Conservation (phyloP, 129 eudicot species). For the Heracleum sosnowskyi region DNA sequence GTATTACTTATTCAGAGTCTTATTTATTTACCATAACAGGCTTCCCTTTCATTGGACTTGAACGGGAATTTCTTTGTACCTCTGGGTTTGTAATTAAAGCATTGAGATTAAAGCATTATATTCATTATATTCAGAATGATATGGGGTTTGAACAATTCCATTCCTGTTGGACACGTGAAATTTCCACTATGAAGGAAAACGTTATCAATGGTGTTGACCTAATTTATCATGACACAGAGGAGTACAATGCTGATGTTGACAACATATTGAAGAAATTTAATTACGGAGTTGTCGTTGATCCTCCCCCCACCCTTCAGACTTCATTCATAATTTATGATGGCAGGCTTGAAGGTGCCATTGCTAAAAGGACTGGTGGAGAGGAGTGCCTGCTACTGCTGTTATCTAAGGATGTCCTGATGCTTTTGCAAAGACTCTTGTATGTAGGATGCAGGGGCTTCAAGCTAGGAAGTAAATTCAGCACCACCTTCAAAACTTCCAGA, state of each 20-base stretch:
- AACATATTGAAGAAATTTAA: neutral
- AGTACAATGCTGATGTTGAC: neutral
- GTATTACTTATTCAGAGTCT: neutral
- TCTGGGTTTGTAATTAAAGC: too few relatives aligned
- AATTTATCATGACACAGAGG: neutral
- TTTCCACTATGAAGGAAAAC: neutral
- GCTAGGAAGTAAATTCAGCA: too few relatives aligned
- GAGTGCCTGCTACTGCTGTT: neutral
- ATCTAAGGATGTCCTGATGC: neutral
- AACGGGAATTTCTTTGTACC: slow-evolving; percentile 2
- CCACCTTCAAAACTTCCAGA: neutral
- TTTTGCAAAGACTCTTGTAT: neutral
- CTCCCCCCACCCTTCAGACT: neutral
- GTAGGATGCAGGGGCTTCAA: neutral
- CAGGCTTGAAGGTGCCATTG: too few relatives aligned
- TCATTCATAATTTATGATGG: neutral
- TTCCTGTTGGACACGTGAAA: neutral
- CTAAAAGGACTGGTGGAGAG: neutral
- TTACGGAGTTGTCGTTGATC: neutral
- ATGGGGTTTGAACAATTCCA: neutral
- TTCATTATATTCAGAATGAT: too few relatives aligned
- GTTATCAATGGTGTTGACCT: neutral
- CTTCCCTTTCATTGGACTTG: slow-evolving; percentile 26
- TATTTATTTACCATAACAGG: slow-evolving; percentile 15
- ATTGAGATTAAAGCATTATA: too few relatives aligned